Percentiles rank a stretch among this genome's conserved stretches.
phyloP scores from a whole-genome alignment of 257 asterid genomes.

The Oldenlandia corymbosa region DNA sequence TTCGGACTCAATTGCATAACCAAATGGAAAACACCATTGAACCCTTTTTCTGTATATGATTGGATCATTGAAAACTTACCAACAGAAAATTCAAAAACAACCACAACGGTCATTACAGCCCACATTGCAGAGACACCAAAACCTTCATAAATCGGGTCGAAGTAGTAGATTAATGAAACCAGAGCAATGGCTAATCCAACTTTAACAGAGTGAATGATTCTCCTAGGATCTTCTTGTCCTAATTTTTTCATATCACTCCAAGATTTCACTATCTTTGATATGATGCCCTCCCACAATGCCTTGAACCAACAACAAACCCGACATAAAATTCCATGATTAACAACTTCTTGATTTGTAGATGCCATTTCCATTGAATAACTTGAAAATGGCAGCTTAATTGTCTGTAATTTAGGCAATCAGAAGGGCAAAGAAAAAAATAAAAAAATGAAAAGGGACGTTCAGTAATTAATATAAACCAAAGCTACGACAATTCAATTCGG shows the following conservation, averaged over 20 bases:
- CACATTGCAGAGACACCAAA: conserved; percentile 73
- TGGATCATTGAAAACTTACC: too few relatives aligned
- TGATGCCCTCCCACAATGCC: conserved; percentile 16
- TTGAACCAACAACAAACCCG: conserved; percentile 13
- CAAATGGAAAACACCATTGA: too few relatives aligned
- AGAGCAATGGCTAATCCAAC: conserved; percentile 62
- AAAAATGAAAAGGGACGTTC: too few relatives aligned
- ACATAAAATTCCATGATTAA: background rate
- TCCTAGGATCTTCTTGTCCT: conserved; percentile 66
- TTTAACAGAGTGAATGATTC: conserved; percentile 64
- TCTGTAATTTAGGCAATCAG: too few relatives aligned
- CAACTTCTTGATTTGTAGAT: conserved; percentile 19
- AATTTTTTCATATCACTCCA: conserved; percentile 22
- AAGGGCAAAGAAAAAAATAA: too few relatives aligned
- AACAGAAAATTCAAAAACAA: conserved; percentile 66
- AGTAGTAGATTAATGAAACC: conserved; percentile 61
- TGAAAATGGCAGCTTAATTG: too few relatives aligned
- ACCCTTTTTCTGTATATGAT: too few relatives aligned
- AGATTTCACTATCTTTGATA: conserved; percentile 12
- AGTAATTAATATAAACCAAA: too few relatives aligned
- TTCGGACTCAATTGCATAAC: too few relatives aligned
- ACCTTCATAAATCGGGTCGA: conserved; percentile 50
- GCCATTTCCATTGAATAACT: conserved; percentile 36
- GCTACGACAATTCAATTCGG: too few relatives aligned
- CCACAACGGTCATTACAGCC: conserved; percentile 85